Conservation (phyloP, 1,139 yeast species). For the Saccharomyces hybrid region DNA sequence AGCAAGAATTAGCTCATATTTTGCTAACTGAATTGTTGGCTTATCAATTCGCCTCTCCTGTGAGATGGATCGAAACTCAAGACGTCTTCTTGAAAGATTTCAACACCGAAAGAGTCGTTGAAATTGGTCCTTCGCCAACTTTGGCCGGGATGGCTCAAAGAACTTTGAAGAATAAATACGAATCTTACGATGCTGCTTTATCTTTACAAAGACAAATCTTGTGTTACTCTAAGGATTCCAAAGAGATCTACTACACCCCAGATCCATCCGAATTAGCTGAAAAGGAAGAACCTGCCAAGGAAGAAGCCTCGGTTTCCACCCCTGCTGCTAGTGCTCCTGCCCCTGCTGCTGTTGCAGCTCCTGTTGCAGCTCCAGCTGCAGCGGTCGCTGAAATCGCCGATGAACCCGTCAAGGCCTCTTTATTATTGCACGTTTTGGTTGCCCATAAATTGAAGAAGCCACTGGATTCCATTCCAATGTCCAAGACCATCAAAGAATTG, state of each 20-base stretch:
- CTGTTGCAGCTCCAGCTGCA: conserved; percentile 49
- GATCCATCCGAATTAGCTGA: conserved; percentile 47
- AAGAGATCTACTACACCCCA: conserved; percentile 92
- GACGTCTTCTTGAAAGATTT: conserved; percentile 91
- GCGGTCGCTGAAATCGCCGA: conserved; percentile 77
- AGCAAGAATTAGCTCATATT: conserved; percentile 95
- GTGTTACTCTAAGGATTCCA: conserved; percentile 91
- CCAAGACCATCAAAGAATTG: conserved; percentile 91
- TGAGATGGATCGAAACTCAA: conserved; percentile 99
- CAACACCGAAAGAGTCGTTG: conserved; percentile 95
- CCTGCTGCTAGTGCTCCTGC: conserved; percentile 39
- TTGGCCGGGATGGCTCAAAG: conserved; percentile 97
- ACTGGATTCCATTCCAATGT: conserved; percentile 74
- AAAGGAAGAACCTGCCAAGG: conserved; percentile 34
- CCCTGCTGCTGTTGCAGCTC: conserved; percentile 42
- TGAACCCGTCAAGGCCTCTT: conserved; percentile 78
- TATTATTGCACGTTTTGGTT: conserved; percentile 79
- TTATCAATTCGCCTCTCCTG: conserved; percentile 98
- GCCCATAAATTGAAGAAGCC: conserved; percentile 94
- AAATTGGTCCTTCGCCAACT: conserved; percentile 98
- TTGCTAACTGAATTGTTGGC: conserved; percentile 92
- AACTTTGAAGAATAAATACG: conserved; percentile 93
- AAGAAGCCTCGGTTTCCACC: conserved; percentile 35
- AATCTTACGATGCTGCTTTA: conserved; percentile 94
- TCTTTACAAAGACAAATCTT: conserved; percentile 94